phyloP scores from a whole-genome alignment of 2,329 filamentous ascomycete genomes.

The Xylariaceae sp. region DNA sequence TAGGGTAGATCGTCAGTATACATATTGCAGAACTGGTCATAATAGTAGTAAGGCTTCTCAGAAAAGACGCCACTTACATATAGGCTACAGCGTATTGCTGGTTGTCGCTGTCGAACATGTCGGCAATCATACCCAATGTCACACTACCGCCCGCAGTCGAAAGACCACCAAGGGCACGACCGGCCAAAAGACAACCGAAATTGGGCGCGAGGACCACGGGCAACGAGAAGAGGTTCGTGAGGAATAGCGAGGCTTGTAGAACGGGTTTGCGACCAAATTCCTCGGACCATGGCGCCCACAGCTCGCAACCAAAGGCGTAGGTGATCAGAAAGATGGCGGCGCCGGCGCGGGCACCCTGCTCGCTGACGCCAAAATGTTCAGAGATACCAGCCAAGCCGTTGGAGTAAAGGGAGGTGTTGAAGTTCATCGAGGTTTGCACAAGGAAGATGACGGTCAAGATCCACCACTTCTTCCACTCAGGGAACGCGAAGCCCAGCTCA shows the following conservation, averaged over 20 bases:
- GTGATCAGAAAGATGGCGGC: constrained; percentile 74
- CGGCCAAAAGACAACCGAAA: constrained; percentile 65
- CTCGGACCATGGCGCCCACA: constrained; percentile 86
- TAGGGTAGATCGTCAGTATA: not conserved
- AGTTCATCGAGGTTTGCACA: constrained; percentile 74
- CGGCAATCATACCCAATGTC: constrained; percentile 70
- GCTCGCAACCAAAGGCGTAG: constrained; percentile 82
- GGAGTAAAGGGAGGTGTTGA: constrained; percentile 71
- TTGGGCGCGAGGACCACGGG: constrained; percentile 70
- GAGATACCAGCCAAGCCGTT: constrained; percentile 63
- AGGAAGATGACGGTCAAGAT: constrained; percentile 70
- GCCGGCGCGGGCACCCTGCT: constrained; percentile 66
- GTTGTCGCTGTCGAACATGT: constrained; percentile 65
- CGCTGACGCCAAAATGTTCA: constrained; percentile 63
- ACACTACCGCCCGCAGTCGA: constrained; percentile 70
- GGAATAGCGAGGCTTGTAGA: constrained; percentile 65
- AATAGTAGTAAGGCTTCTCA: not conserved
- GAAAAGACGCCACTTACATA: constrained; percentile 38
- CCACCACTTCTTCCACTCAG: constrained; percentile 63
- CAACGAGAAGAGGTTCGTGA: constrained; percentile 75
- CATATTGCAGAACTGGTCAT: not conserved
- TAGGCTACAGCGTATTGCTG: constrained; percentile 75
- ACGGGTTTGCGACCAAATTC: constrained; percentile 75
- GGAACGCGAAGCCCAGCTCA: constrained; percentile 60
- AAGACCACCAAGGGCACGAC: constrained; percentile 65